Evolutionary conservation across 495 filamentous ascomycete genomes (phyloP).

Genomic region (Trichoderma virens): DNA sequence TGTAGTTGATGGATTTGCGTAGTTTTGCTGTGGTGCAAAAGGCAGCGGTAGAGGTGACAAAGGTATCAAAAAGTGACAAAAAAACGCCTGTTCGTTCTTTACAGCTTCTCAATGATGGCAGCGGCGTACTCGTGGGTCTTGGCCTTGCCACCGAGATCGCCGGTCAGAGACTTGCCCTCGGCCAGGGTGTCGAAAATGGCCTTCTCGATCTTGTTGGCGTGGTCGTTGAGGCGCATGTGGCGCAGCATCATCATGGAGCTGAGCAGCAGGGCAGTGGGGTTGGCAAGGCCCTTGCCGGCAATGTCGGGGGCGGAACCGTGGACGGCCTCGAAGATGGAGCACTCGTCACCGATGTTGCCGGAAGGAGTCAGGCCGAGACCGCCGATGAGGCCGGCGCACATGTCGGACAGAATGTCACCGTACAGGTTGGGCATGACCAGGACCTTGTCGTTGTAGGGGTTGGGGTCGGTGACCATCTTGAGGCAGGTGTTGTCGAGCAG

Average conservation of each 20-base stretch:
- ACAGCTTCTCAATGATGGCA: conserved; percentile 84
- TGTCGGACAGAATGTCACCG: conserved; percentile 98
- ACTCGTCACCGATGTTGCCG: conserved; percentile 97
- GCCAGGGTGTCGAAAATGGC: conserved; percentile 90
- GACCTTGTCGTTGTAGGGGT: conserved; percentile 97
- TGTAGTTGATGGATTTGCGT: background rate
- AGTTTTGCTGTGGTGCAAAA: background rate
- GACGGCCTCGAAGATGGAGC: conserved; percentile 98
- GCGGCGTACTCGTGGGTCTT: conserved; percentile 87
- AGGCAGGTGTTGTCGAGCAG: conserved; percentile 97
- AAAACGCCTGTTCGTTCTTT: conserved; percentile 26
- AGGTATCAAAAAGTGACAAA: conserved; percentile 5
- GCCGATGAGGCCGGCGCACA: conserved; percentile 97
- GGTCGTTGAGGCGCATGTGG: conserved; percentile 85
- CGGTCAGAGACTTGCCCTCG: conserved; percentile 92
- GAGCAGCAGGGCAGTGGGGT: conserved; percentile 88
- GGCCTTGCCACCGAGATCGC: conserved; percentile 88
- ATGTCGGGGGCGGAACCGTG: conserved; percentile 98
- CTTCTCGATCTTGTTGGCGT: conserved; percentile 83
- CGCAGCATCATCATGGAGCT: conserved; percentile 98
- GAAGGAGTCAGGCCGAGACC: conserved; percentile 95
- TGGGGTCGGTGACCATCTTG: conserved; percentile 91
- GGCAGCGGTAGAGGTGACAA: background rate
- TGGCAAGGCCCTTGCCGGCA: conserved; percentile 88
- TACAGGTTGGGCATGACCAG: conserved; percentile 99